Base-by-base conservation (phyloP, 345 rosid species). In the Pugionium dolabratum region DNA sequence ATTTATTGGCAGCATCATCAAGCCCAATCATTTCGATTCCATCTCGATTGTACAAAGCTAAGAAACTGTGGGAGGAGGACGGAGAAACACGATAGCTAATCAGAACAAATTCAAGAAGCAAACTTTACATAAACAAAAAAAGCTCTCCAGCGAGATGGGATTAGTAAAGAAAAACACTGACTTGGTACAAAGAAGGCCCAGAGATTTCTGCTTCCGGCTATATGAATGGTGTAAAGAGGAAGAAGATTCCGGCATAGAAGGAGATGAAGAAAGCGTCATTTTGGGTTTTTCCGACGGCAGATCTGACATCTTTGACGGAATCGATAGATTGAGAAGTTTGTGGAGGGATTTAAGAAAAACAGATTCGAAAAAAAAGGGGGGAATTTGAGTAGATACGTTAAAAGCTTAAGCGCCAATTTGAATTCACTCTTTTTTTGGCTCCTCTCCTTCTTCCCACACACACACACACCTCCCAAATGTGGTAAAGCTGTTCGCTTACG, bases 181-280 rank as follows among this genome's bases (percentile, higher is more conserved):
- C 98, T 89, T 92, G 51, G 98, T 81, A 72, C 96, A 92, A 5
- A 92, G 79, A 41, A 92, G 96, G 26, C 96, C 95, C 6, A 92
- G 89, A 32, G 98, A 92, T 66, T 92, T 92, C 79, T 89, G 87
- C 64, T 92, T 92, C 27, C 96, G 79, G 68, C 92, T 86, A 42
- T 92, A 92, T 4, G 78, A 43, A 40, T 79, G 81, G 73, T 83
- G 98, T 5, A 81, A 45, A 5, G 82, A 75, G 26, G 82, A 71
- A 37, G 84, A 67, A n/a, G 84, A 62, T n/a, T 83, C 89, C 7
- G 84, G 84, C 29, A 62, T 25, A 2, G 67, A 48, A 4, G 76
- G 50, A 4, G 81, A 58, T 1, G 74, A 69, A 54, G 75, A 48
- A 9, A 81, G 32, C 59, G 63, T 32, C 35, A 45, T 55, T 32